Conservation (phyloP, 73 alveolate genomes). For the Uronychia binucleata region DNA sequence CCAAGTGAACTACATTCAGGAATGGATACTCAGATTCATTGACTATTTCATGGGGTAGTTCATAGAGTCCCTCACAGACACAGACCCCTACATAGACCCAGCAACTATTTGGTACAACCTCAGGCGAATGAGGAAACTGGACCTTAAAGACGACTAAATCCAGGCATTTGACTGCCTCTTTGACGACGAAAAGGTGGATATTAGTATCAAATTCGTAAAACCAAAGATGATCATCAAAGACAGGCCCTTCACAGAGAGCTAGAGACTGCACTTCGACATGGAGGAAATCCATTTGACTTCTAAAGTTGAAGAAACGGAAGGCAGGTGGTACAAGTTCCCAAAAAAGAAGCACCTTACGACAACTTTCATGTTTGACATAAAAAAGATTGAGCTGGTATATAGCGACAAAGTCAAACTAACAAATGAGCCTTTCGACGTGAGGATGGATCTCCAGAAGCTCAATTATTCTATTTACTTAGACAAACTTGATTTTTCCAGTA, state of each 20-base stretch:
- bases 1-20: constrained; percentile 15
- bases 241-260: neutral
- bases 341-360: neutral
- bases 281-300: neutral
- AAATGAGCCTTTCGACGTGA: neutral
- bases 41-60: constrained; percentile 30
- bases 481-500: neutral
- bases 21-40: constrained; percentile 21
- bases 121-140: neutral
- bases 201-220: neutral
- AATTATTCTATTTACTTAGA: neutral
- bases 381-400: neutral
- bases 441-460: neutral
- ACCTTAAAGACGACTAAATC: neutral
- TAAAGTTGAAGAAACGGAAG: neutral
- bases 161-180: neutral
- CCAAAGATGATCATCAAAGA: neutral
- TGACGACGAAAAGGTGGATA: neutral
- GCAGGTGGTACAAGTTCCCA: neutral
- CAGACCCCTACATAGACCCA: constrained; percentile 34
- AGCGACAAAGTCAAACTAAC: neutral
- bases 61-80: constrained; percentile 4
- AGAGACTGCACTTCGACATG: neutral
- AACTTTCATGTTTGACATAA: neutral
- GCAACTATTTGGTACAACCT: neutral